Evolutionary conservation across 495 filamentous ascomycete genomes (phyloP).

Genomic region (Neurospora tetraspora): DNA sequence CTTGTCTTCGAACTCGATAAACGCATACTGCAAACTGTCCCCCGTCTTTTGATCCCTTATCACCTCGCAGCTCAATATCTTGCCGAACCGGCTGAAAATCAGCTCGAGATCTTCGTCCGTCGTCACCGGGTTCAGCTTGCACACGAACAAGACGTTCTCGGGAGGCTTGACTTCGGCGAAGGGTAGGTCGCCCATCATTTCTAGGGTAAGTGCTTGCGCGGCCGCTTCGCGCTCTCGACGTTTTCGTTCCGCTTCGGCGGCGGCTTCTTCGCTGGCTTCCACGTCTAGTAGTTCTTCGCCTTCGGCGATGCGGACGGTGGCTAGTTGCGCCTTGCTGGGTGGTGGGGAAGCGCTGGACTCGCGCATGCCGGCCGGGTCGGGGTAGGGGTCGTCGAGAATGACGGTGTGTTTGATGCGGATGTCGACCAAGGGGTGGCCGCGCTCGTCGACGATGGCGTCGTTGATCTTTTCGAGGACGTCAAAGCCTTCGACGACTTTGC

Average conservation of each 20-base stretch:
- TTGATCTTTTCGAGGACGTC: constrained; percentile 92
- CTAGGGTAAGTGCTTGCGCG: constrained; percentile 87
- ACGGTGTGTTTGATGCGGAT: constrained; percentile 88
- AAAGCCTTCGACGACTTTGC: constrained; percentile 88
- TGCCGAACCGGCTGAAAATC: constrained; percentile 95
- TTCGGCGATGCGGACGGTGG: constrained; percentile 86
- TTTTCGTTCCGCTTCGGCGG: constrained; percentile 65
- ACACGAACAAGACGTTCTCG: constrained; percentile 95
- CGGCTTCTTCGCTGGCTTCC: constrained; percentile 60
- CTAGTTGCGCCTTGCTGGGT: constrained; percentile 72
- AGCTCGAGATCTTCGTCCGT: constrained; percentile 86
- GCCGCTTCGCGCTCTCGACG: constrained; percentile 85
- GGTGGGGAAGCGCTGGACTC: constrained; percentile 73
- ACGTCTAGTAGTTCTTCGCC: constrained; percentile 63
- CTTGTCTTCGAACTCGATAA: constrained; percentile 92
- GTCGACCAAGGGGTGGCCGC: constrained; percentile 74
- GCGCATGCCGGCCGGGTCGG: constrained; percentile 63
- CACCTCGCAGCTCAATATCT: constrained; percentile 90
- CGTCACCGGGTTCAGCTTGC: constrained; percentile 96
- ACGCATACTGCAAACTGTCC: constrained; percentile 93
- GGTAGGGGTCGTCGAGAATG: constrained; percentile 79
- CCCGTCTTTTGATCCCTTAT: constrained; percentile 91
- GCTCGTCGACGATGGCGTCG: constrained; percentile 72
- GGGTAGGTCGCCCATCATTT: constrained; percentile 96
- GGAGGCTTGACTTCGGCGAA: constrained; percentile 97